Conservation (phyloP, 176 grass and related monocot genomes). For the Hsuehochloa calcarea region DNA sequence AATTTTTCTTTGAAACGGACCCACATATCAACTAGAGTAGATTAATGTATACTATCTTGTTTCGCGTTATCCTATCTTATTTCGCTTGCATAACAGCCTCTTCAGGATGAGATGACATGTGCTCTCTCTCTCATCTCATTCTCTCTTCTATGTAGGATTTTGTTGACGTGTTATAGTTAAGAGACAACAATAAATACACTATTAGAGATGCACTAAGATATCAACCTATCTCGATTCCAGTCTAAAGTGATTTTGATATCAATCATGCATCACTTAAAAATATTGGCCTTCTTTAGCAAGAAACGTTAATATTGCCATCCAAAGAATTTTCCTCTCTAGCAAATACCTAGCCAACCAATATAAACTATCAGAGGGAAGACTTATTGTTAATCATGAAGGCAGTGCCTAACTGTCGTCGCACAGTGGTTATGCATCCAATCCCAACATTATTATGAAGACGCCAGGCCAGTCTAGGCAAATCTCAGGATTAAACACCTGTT, state of each 20-base stretch:
- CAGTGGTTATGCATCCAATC: conserved; percentile 21
- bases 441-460: conserved; percentile 6
- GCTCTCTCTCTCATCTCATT: too few relatives aligned
- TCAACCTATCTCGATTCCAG: neutral
- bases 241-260: neutral
- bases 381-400: conserved; percentile 35
- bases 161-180: too few relatives aligned
- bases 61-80: too few relatives aligned
- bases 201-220: neutral
- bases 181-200: too few relatives aligned
- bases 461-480: neutral
- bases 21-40: too few relatives aligned
- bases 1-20: too few relatives aligned
- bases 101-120: too few relatives aligned
- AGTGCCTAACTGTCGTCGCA: conserved; percentile 2
- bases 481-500: conserved; percentile 9
- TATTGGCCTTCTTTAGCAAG: conserved; percentile 11
- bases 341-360: neutral
- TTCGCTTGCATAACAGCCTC: too few relatives aligned
- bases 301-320: neutral
- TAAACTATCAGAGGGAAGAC: neutral
- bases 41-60: too few relatives aligned
- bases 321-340: neutral
- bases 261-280: conserved; percentile 10
- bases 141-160: too few relatives aligned